These are phyloP conservation scores for Ophiostoma sp. DNA, from an alignment of 2,329 filamentous ascomycete species.

Conservation along the genomic window DNA sequence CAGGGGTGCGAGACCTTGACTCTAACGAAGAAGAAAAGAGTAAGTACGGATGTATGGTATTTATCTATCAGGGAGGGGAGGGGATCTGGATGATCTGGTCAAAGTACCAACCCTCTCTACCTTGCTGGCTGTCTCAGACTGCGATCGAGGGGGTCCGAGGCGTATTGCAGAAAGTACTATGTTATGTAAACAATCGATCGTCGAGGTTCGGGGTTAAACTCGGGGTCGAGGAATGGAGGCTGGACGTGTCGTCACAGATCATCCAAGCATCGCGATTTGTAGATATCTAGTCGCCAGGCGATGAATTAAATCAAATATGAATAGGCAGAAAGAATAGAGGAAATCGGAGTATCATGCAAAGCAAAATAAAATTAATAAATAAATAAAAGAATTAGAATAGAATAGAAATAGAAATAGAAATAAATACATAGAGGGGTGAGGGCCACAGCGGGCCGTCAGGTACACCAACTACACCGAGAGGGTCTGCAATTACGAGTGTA, in stretches of 20 bases:
- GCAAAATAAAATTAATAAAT: not conserved
- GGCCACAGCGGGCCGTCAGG: not conserved
- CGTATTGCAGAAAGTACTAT: not conserved
- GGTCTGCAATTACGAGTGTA: not conserved
- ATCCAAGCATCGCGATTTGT: no score
- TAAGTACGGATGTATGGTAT: no score
- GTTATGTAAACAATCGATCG: conserved; percentile 3
- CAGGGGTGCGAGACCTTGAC: conserved; percentile 8
- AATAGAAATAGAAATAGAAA: not conserved
- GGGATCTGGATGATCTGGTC: not conserved
- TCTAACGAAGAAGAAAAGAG: not conserved
- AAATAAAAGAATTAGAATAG: not conserved
- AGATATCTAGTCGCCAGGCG: no score
- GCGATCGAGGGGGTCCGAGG: conserved; percentile 2
- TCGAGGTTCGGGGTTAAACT: no score
- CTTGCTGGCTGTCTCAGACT: not conserved
- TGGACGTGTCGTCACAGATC: not conserved
- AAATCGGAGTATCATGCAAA: no score
- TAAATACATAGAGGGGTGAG: not conserved
- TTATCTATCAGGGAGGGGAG: not conserved
- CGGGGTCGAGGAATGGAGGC: not conserved
- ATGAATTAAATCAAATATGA: no score
- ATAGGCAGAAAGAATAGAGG: no score
- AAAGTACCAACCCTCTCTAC: not conserved
- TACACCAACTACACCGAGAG: conserved; percentile 7